Conservation (phyloP, 2,329 filamentous ascomycete species). For the Aspergillus sp. region DNA sequence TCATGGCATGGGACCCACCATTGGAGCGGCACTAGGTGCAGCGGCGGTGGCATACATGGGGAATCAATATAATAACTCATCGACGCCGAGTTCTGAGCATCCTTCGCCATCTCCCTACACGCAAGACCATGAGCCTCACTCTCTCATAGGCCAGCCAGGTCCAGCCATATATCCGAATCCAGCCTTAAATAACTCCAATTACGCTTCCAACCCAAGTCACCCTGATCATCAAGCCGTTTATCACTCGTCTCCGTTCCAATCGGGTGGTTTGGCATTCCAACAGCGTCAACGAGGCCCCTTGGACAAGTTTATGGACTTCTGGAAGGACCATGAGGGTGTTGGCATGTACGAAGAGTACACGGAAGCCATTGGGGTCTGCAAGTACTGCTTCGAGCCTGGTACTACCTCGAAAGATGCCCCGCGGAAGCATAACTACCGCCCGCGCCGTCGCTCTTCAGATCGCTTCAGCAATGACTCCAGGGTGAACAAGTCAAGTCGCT, state of each 20-base stretch:
- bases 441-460: conserved; percentile 41
- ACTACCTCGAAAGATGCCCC: conserved; percentile 52
- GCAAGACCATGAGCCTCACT: neutral
- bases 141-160: conserved; percentile 3
- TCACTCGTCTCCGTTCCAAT: conserved; percentile 20
- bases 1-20: conserved; percentile 25
- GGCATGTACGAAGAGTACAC: conserved; percentile 62
- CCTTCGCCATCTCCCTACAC: neutral
- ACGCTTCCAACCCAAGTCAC: conserved; percentile 29
- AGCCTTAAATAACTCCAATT: conserved; percentile 15
- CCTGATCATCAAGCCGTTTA: conserved; percentile 22
- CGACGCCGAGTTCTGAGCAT: conserved; percentile 22
- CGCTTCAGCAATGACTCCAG: conserved; percentile 37
- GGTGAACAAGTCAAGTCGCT: conserved; percentile 55
- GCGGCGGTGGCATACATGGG: conserved; percentile 38
- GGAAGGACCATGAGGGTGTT: conserved; percentile 59
- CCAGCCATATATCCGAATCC: conserved; percentile 8
- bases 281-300: conserved; percentile 53
- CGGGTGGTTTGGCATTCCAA: conserved; percentile 39
- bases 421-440: conserved; percentile 52
- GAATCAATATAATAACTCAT: conserved; percentile 27
- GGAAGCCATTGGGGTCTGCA: conserved; percentile 60
- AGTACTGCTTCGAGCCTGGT: conserved; percentile 57
- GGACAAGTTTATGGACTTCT: conserved; percentile 52
- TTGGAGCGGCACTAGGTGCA: conserved; percentile 34